Base-by-base conservation (phyloP, 805 yeast species). In the Zygoascus biomembranicola region DNA sequence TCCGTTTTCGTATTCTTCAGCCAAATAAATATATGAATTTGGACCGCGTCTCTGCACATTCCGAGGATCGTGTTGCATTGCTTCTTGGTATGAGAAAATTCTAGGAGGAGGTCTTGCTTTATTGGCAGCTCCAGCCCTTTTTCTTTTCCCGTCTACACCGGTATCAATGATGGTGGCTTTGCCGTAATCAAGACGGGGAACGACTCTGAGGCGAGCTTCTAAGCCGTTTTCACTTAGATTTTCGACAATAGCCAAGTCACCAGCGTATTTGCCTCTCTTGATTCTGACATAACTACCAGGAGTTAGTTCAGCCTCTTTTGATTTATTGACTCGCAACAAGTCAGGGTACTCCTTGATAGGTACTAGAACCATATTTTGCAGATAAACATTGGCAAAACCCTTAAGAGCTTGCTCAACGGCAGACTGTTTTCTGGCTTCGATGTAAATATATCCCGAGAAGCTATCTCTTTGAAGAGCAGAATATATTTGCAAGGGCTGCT, bases 281-380 rank as follows among this genome's bases (percentile, higher is more conserved):
- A 94, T 78, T 59, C 99, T 79, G 50, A 94, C 95, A 68, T 92
- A 94, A 32, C 89, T 81, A 20, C 99, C 99, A 8, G 96, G 97
- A 47, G 84, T 84, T 23, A 94, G 73, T 62, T 88, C 90, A 26
- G 89, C 85, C 63, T 90, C 98, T 51, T 88, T 80, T 0, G 95
- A 81, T 69, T 86, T 89, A 52, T 83, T 87, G 53, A 95, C 97
- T 65, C 95, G 86, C 66, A 94, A 76, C 63, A 94, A 76, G 68
- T 90, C 95, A 1, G 97, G 96, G 68, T 90, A 87, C 71, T 94
- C 99, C 67, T 87, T 88, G 55, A 94, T 94, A 5, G 99, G 99
- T 48, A 94, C 97, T 56, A 92, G 75, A 50, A 90, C 77, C 69
- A 87, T 87, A 63, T 85, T 85, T 52, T 78, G 73, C 28, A 78